A percentile compares a stretch with the other conserved stretches of the same genome.
Evolutionary conservation across 768 basidiomycete genomes (phyloP).

Genomic region (Phanerodontia chrysosporium): DNA sequence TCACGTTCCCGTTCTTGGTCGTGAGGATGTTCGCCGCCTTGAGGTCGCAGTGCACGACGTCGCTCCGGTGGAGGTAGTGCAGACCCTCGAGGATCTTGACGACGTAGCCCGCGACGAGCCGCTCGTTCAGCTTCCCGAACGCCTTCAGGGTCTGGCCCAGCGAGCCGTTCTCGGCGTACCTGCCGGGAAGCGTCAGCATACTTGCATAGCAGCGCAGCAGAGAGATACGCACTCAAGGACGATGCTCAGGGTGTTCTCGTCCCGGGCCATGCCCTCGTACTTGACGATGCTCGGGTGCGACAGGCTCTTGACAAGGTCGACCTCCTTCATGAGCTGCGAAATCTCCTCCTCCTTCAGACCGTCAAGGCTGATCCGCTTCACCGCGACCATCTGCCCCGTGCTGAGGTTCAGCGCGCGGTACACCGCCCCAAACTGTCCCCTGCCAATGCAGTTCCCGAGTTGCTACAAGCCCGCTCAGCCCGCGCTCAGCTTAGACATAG

Average conservation of each 20-base stretch:
- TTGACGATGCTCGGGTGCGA: slow-evolving; percentile 95
- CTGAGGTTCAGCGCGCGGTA: slow-evolving; percentile 92
- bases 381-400: slow-evolving; percentile 98
- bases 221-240: slow-evolving; percentile 80
- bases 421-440: slow-evolving; percentile 95
- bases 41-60: slow-evolving; percentile 96
- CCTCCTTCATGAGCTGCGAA: slow-evolving; percentile 90
- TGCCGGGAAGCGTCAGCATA: slow-evolving; percentile 30
- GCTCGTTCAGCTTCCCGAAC: slow-evolving; percentile 91
- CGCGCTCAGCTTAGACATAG: too few species aligned
- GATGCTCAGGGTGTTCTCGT: slow-evolving; percentile 85
- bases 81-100: slow-evolving; percentile 96
- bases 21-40: slow-evolving; percentile 99
- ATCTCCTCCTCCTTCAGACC: slow-evolving; percentile 91
- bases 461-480: slow-evolving; percentile 48
- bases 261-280: slow-evolving; percentile 93
- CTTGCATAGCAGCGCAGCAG: slow-evolving; percentile 8
- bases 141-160: slow-evolving; percentile 89
- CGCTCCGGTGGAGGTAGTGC: slow-evolving; percentile 83
- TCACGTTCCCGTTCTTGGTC: slow-evolving; percentile 96
- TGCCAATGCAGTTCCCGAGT: slow-evolving; percentile 96
- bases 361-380: slow-evolving; percentile 89
- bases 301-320: slow-evolving; percentile 85
- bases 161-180: slow-evolving; percentile 95
- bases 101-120: slow-evolving; percentile 87